Evolutionary conservation across 176 grass and related monocot species (phyloP).

Genomic region (Cocos nucifera): DNA sequence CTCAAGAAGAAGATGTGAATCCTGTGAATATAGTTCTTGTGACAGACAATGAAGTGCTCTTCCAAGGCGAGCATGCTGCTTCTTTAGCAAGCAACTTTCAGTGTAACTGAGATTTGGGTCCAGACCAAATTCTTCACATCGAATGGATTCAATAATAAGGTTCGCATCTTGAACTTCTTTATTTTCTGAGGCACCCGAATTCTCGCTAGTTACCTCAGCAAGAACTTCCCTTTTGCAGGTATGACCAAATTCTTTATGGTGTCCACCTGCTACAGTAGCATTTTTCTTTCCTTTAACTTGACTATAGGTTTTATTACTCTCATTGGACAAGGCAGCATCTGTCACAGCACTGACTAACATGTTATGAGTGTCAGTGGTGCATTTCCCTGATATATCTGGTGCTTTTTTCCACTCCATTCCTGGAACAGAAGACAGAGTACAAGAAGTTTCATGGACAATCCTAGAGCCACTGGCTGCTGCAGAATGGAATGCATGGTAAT

Average conservation of each 20-base stretch:
- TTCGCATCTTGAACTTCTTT: conserved; percentile 39
- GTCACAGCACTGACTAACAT: conserved; percentile 10
- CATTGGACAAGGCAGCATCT: conserved; percentile 11
- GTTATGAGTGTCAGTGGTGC: conserved; percentile 7
- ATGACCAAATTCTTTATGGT: conserved; percentile 20
- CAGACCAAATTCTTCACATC: conserved; percentile 91
- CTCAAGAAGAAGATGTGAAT: conserved; percentile 95
- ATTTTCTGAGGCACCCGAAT: conserved; percentile 20
- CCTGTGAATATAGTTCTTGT: conserved; percentile 93
- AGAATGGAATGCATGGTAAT: conserved; percentile 56
- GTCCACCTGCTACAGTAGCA: conserved; percentile 10
- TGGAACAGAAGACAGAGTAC: conserved; percentile 20
- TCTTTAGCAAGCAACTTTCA: conserved; percentile 67
- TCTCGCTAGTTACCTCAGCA: conserved; percentile 19
- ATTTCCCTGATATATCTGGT: conserved; percentile 17
- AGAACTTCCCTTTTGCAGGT: conserved; percentile 11
- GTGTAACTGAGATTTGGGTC: conserved; percentile 40
- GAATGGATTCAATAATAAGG: conserved; percentile 67
- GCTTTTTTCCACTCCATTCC: conserved; percentile 2
- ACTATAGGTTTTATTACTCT: conserved; percentile 17
- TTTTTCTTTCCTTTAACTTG: conserved; percentile 15
- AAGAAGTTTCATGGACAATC: neutral
- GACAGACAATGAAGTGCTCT: conserved; percentile 96
- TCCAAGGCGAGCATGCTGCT: conserved; percentile 95
- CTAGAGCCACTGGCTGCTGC: conserved; percentile 24